Conservation (phyloP, 1,139 yeast species). For the Blastobotrys persicus region DNA sequence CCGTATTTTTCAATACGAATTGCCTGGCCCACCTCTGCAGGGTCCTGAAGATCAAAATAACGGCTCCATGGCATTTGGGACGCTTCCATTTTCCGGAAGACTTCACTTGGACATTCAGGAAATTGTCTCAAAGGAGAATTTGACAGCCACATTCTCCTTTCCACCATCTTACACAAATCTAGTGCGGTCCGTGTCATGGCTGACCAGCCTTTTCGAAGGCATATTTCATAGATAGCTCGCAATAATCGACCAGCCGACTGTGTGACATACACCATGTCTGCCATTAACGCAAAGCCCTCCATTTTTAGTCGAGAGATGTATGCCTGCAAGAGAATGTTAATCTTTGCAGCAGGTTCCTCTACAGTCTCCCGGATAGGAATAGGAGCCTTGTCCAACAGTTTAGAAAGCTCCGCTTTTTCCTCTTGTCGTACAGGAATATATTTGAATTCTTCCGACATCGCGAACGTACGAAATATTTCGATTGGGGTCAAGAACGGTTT, state of each 20-base stretch:
- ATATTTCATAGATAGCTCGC: conserved; percentile 81
- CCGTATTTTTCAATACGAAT: conserved; percentile 71
- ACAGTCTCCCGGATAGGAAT: conserved; percentile 76
- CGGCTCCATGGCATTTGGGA: conserved; percentile 82
- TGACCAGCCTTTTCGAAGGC: conserved; percentile 72
- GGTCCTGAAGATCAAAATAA: conserved; percentile 61
- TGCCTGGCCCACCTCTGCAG: conserved; percentile 80
- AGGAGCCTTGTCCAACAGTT: conserved; percentile 73
- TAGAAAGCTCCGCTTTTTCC: conserved; percentile 73
- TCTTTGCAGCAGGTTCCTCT: conserved; percentile 73
- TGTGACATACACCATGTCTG: conserved; percentile 91
- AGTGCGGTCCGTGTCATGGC: conserved; percentile 55
- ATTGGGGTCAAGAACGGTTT: conserved; percentile 67
- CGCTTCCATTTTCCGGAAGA: conserved; percentile 71
- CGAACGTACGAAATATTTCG: conserved; percentile 73
- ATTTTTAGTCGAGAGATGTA: conserved; percentile 72
- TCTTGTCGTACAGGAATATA: conserved; percentile 82
- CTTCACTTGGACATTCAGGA: conserved; percentile 60
- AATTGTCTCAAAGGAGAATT: conserved; percentile 88
- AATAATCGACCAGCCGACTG: conserved; percentile 91
- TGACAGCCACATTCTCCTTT: conserved; percentile 77
- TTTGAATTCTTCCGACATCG: conserved; percentile 82
- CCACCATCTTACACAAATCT: conserved; percentile 76
- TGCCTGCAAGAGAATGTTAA: conserved; percentile 77
- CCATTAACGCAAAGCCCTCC: conserved; percentile 86